phyloP scores from a whole-genome alignment of 2,329 filamentous ascomycete species.

The Venturia nashicola region DNA sequence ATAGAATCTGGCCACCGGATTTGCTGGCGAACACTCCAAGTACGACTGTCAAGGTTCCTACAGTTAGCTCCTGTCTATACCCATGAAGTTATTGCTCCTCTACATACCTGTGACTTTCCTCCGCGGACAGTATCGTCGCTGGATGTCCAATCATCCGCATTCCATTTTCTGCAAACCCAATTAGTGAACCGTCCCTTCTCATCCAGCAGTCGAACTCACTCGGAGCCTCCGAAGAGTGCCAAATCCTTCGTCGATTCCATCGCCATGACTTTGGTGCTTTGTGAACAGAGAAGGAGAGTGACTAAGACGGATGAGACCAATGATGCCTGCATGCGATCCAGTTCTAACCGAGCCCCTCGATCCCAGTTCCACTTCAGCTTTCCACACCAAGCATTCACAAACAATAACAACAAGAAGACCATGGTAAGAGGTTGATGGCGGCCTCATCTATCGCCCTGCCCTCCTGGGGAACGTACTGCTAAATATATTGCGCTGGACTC shows the following conservation, averaged over 20 bases:
- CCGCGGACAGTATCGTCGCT: slow-evolving; percentile 70
- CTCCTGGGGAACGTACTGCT: neutral
- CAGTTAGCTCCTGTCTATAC: slow-evolving; percentile 12
- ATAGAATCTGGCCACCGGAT: slow-evolving; percentile 40
- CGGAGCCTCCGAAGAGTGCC: slow-evolving; percentile 1
- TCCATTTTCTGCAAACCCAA: slow-evolving; percentile 32
- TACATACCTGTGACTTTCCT: slow-evolving; percentile 46
- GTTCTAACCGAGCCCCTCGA: neutral
- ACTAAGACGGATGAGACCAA: neutral
- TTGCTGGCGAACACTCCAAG: slow-evolving; percentile 26
- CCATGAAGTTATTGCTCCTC: slow-evolving; percentile 16
- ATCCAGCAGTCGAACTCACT: neutral
- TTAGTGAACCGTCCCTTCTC: neutral
- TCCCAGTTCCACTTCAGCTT: neutral
- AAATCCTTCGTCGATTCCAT: neutral
- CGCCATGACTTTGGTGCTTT: slow-evolving; percentile 2
- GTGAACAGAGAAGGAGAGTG: neutral
- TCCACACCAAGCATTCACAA: neutral
- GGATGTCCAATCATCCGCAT: slow-evolving; percentile 48
- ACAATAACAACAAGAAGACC: neutral
- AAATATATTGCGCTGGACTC: neutral
- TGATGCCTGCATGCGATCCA: neutral
- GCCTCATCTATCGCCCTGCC: neutral
- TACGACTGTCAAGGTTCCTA: slow-evolving; percentile 29
- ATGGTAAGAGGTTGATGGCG: neutral